Evolutionary conservation across 75 land plant genomes (phyloP), one percentile per base, ranked within the genome.

Genomic region (Picea sitchensis): DNA sequence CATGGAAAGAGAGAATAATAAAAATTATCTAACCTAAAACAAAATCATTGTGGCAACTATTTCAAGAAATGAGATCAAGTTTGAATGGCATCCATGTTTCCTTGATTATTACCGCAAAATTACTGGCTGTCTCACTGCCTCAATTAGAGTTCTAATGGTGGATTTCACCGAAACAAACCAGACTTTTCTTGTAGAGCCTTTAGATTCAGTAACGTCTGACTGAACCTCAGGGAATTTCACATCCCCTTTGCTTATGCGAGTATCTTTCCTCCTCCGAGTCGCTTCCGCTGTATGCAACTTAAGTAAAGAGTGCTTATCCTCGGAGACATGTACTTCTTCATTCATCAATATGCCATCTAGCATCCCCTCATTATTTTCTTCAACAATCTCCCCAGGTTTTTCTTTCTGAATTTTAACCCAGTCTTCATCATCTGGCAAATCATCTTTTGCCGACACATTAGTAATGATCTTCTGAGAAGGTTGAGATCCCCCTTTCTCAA

Each of bases 121-220:
- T 20, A 68, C 58, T 79, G 87, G 86, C 59, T 76, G 86, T 26
- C 73, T 79, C 76, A 86, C 32, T 3, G 81, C 67, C 64, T 65
- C 32, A 63, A 65, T 30, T 36, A 82, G 61, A 14, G 34, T 65
- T 5, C 26, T 32, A 59, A 60, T 17, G 51, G 76, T 79, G 34
- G 65, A 18, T 76, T 64, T 64, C 14, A 85, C 75, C 12, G 59
- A 76, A 36, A 59, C 44, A 56, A 60, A 58, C 58, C 73, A 44
- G 14, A 72, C 23, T 62, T 56, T 62, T 32, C 32, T 58, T 31
- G 17, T 36, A 54, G 6, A 11, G 56, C 47, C 59, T 57, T 57
- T 57, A 54, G 23, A 15, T 58, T 75, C 38, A 75, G 15, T 51
- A 51, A n/a, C 3, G 51, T 71, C 44, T 44, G 54, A 44, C 74